A percentile compares a stretch with the other conserved stretches of the same genome.
Evolutionary conservation across 352 stramenopile genomes (phyloP).

Genomic region (Elongisporangium anandrum): DNA sequence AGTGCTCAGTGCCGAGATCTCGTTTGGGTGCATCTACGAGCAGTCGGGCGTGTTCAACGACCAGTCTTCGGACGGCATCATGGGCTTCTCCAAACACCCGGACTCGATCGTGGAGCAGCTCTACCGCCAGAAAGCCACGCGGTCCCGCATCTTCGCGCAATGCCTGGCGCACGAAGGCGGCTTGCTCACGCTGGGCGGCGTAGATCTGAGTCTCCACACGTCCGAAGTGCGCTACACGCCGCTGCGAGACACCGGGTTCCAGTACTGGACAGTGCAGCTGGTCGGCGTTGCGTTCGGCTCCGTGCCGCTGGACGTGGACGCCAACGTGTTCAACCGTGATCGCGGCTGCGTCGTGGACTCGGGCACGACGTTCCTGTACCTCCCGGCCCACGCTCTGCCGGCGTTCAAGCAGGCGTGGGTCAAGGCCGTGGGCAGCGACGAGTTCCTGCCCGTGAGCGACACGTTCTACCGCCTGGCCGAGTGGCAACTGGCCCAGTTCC

Average conservation of each 20-base stretch:
- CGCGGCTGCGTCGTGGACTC: conserved; percentile 76
- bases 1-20: conserved; percentile 43
- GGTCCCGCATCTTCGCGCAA: conserved; percentile 88
- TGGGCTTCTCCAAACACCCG: conserved; percentile 92
- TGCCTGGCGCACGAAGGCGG: conserved; percentile 90
- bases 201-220: conserved; percentile 62
- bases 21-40: conserved; percentile 94
- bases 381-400: conserved; percentile 28
- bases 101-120: conserved; percentile 92
- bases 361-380: conserved; percentile 77
- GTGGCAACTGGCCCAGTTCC: conserved; percentile 25
- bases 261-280: conserved; percentile 78
- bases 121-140: conserved; percentile 73
- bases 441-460: conserved; percentile 37
- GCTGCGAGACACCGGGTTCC: conserved; percentile 61
- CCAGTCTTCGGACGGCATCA: conserved; percentile 95
- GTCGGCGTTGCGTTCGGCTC: conserved; percentile 42
- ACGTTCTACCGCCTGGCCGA: conserved; percentile 35
- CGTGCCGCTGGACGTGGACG: conserved; percentile 24
- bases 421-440: conserved; percentile 30
- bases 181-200: conserved; percentile 90
- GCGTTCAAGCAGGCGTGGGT: conserved; percentile 50
- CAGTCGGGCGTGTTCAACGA: conserved; percentile 90
- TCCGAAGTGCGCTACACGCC: conserved; percentile 86
- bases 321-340: conserved; percentile 47